A percentile compares a stretch with the other conserved stretches of the same genome.
Evolutionary conservation across 164 flowering plant species (phyloP).

Genomic region (Stephania cephalantha): DNA sequence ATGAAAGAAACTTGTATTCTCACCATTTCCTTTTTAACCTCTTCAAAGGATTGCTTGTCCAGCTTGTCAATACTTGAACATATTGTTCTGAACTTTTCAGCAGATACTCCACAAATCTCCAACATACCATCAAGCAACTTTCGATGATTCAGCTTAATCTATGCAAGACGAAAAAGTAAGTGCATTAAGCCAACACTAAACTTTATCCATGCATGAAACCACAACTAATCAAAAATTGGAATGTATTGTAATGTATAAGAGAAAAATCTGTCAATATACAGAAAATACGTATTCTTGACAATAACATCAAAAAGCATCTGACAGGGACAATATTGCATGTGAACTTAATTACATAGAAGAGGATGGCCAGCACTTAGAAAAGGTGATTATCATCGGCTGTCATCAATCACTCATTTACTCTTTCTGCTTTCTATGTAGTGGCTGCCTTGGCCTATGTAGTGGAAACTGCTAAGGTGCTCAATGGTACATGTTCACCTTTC

Average conservation of each 20-base stretch:
- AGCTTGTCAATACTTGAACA: slow-evolving; percentile 97
- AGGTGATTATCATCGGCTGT: neutral
- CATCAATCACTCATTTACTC: neutral
- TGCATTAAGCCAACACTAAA: neutral
- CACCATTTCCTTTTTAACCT: slow-evolving; percentile 86
- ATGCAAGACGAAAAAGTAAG: slow-evolving; percentile 11
- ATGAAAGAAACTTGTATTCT: neutral
- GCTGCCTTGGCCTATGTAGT: too few species aligned
- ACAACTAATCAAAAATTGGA: neutral
- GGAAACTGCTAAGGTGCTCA: too few species aligned
- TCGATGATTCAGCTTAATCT: slow-evolving; percentile 90
- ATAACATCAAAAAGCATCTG: neutral
- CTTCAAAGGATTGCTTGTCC: slow-evolving; percentile 83
- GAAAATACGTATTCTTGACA: neutral
- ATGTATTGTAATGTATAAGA: neutral
- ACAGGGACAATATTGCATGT: neutral
- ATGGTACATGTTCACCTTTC: too few species aligned
- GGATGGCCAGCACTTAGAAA: neutral
- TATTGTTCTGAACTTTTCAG: slow-evolving; percentile 85
- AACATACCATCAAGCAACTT: slow-evolving; percentile 89
- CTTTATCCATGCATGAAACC: neutral
- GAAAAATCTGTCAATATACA: neutral
- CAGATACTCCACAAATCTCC: slow-evolving; percentile 92
- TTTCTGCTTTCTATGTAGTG: too few species aligned
- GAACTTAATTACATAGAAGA: too few species aligned